Conservation (phyloP, 2,329 filamentous ascomycete species). For the Ramularia collo-cygni region DNA sequence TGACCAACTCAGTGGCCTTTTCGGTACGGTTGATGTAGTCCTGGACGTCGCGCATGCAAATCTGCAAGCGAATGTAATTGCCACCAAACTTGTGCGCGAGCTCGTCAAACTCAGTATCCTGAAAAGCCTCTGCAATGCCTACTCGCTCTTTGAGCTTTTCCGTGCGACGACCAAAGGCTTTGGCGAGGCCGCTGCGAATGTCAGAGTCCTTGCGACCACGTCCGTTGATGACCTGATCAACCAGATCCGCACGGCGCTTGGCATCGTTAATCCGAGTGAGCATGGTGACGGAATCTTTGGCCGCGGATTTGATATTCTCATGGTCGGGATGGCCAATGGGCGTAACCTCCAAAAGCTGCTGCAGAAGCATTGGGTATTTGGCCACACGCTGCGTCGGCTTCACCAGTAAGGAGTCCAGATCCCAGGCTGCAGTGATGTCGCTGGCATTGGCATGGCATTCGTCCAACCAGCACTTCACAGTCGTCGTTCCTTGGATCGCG, state of each 20-base stretch:
- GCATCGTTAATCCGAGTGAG: constrained; percentile 77
- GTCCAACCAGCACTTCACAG: constrained; percentile 72
- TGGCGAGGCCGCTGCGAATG: constrained; percentile 73
- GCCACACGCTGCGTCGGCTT: constrained; percentile 93
- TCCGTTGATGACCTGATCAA: constrained; percentile 73
- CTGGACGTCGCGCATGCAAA: constrained; percentile 89
- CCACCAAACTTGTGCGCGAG: constrained; percentile 83
- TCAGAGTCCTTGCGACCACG: constrained; percentile 79
- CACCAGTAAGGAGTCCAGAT: constrained; percentile 89
- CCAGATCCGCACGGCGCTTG: constrained; percentile 88
- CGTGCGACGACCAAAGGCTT: constrained; percentile 81
- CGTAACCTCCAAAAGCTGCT: constrained; percentile 71
- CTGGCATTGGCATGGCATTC: constrained; percentile 90
- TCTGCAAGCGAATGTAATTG: constrained; percentile 85
- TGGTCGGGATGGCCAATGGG: constrained; percentile 78
- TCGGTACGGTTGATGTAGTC: constrained; percentile 79
- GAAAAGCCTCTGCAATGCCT: constrained; percentile 57
- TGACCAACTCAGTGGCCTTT: constrained; percentile 72
- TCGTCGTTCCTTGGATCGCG: constrained; percentile 49
- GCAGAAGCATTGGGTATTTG: constrained; percentile 84
- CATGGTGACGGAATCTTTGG: constrained; percentile 59
- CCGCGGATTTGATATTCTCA: constrained; percentile 59
- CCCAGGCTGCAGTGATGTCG: constrained; percentile 90
- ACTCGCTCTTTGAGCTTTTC: constrained; percentile 74
- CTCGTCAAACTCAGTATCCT: constrained; percentile 75